A percentile compares a stretch with the other conserved stretches of the same genome.
Conservation (phyloP, 139 green algal species). For the Tetradesmus lagerheimii region DNA sequence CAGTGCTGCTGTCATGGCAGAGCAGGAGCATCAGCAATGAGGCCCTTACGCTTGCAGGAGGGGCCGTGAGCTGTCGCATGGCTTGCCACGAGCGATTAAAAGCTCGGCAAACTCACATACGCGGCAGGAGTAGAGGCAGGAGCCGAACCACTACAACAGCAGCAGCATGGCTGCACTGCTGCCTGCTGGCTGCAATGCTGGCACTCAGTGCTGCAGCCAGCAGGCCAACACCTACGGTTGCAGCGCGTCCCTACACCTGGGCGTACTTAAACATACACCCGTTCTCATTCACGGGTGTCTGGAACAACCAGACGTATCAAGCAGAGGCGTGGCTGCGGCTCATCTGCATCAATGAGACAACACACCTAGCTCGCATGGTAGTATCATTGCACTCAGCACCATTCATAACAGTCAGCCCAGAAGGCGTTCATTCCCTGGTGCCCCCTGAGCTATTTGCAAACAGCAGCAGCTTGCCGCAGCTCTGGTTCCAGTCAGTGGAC, state of each 20-base stretch:
- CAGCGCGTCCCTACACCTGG: slow-evolving; percentile 11
- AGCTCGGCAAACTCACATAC: neutral
- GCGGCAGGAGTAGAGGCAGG: neutral
- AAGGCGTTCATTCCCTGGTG: slow-evolving; percentile 6
- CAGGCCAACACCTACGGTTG: neutral
- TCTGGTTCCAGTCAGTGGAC: slow-evolving; percentile 13
- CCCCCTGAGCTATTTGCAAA: neutral
- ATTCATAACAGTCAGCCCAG: slow-evolving; percentile 11
- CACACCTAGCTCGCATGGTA: neutral
- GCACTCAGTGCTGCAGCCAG: neutral
- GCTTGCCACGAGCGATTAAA: neutral
- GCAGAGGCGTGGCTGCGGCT: neutral
- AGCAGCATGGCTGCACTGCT: neutral
- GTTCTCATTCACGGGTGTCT: neutral
- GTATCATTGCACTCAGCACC: slow-evolving; percentile 1
- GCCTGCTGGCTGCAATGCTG: neutral
- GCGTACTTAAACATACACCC: slow-evolving; percentile 26
- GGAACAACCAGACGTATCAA: slow-evolving; percentile 22
- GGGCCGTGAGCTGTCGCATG: neutral
- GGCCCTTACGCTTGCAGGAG: neutral
- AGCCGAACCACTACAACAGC: neutral
- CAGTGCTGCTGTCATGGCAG: neutral
- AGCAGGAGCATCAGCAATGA: neutral
- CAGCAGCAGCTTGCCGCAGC: neutral
- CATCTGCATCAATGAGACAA: slow-evolving; percentile 4